Evolutionary conservation across 371 early-diverging fungal species (phyloP).

Genomic region (Apophysomyces sp.): DNA sequence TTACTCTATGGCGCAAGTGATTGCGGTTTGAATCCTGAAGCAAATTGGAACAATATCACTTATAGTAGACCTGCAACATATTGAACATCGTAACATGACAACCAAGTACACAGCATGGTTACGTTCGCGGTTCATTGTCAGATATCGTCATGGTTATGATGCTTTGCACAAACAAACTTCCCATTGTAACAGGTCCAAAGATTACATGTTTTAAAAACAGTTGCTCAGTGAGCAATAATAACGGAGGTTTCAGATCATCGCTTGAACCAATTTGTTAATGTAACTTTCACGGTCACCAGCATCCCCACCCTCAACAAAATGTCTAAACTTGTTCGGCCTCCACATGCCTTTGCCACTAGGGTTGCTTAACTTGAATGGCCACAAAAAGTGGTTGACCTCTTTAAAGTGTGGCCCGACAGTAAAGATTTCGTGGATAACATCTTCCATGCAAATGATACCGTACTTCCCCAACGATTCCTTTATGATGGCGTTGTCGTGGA

Average conservation of each 20-base stretch:
- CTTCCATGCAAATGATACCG: conserved; percentile 98
- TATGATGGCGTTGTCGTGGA: conserved; percentile 93
- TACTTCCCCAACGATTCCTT: conserved; percentile 88
- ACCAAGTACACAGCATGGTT: too few relatives aligned
- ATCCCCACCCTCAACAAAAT: conserved; percentile 98
- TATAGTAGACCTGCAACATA: too few relatives aligned
- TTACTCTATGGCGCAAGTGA: too few relatives aligned
- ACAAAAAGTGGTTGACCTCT: conserved; percentile 93
- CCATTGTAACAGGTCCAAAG: too few relatives aligned
- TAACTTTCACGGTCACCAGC: conserved; percentile 94
- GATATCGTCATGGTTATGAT: too few relatives aligned
- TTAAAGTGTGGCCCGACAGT: conserved; percentile 90
- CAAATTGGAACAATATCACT: too few relatives aligned
- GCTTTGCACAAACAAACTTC: too few relatives aligned
- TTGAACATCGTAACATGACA: too few relatives aligned
- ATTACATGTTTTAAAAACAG: too few relatives aligned
- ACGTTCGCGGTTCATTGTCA: too few relatives aligned
- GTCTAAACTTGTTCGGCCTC: conserved; percentile 89
- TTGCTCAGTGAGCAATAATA: too few relatives aligned
- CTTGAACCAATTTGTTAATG: conserved; percentile 93
- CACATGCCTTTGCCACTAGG: conserved; percentile 89
- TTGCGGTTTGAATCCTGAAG: too few relatives aligned
- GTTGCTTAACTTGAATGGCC: conserved; percentile 98
- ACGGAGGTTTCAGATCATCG: conserved; percentile 94
- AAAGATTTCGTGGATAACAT: conserved; percentile 98